Base-by-base conservation (phyloP, 169 alveolate species). In the Plasmodium reichenowi region DNA sequence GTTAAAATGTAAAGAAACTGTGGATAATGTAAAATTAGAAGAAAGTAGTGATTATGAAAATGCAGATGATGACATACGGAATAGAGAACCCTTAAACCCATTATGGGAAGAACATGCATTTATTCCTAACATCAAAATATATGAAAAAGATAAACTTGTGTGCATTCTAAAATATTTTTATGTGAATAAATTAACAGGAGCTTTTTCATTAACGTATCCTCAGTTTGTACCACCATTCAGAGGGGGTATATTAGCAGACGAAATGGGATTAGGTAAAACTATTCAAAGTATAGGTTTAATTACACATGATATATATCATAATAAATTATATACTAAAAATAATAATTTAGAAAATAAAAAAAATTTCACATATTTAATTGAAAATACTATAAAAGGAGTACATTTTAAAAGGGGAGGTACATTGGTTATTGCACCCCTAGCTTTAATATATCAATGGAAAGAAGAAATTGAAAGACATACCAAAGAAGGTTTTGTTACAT, bases 241-340 rank as follows among this genome's bases (percentile, higher is more conserved):
- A 70, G 89, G 89, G 9, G 89, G 89, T 7, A 78, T 78, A 26
- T 45, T 78, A 29, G 99, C 99, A 9, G 99, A 98, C 89, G 99
- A 98, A 92, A 98, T 98, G 99, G 99, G 99, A n/a, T 96, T 98
- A 54, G 99, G 99, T 15, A 98, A 98, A 90, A 98, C 99, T 7
- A 97, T 98, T 48, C 98, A 98, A 88, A 98, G 99, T 2, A 97
- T 98, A n/a, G 98, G 99, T 1, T 88, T 98, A 5, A 93, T 98
- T 72, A 95, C 97, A 20, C 72, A 78, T 58, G 89, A 78, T 78
- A 70, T 52, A 26, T 78, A 58, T 24, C 76, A 66, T 22, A 78
- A 78, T 52, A 78, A 78, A 12, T 64, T 78, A 22, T 76, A 78
- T 45, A 26, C 54, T 50, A 68, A 66, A 66, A 64, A 78, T 26